Conservation (phyloP, 2,329 filamentous ascomycete genomes). For the Rutstroemia sydowiana region DNA sequence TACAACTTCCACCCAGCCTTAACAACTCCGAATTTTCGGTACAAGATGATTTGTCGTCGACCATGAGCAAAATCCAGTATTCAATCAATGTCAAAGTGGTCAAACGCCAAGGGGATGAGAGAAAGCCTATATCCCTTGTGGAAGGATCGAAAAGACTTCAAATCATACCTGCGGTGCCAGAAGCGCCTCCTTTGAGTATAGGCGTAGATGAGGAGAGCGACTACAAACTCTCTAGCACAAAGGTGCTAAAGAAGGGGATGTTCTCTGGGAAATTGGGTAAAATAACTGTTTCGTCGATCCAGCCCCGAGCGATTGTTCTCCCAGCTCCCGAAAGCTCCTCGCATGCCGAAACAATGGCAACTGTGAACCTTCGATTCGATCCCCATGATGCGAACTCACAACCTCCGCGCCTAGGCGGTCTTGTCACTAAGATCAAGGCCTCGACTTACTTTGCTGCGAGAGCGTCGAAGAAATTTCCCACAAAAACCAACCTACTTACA, state of each 20-base stretch:
- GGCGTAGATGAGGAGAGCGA: conserved; percentile 15
- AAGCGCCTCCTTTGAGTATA: conserved; percentile 27
- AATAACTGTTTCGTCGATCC: conserved; percentile 27
- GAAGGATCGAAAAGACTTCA: conserved; percentile 23
- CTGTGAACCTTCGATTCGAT: conserved; percentile 28
- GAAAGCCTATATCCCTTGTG: conserved; percentile 18
- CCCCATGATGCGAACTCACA: conserved; percentile 21
- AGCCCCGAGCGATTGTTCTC: conserved; percentile 26
- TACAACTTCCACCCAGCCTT: conserved; percentile 28
- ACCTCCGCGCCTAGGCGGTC: conserved; percentile 27
- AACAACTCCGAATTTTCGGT: conserved; percentile 19
- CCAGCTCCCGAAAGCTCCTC: conserved; percentile 16
- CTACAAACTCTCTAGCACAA: conserved; percentile 24
- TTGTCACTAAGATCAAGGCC: conserved; percentile 27
- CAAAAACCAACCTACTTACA: conserved; percentile 12
- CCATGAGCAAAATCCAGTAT: conserved; percentile 27
- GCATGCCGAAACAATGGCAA: conserved; percentile 24
- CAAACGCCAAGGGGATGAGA: conserved; percentile 17
- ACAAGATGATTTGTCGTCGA: conserved; percentile 26
- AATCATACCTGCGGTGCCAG: conserved; percentile 23
- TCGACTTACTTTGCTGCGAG: conserved; percentile 23
- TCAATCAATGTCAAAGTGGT: conserved; percentile 25
- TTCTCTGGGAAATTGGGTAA: conserved; percentile 30
- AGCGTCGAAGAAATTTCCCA: conserved; percentile 18
- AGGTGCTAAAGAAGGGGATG: conserved; percentile 27